phyloP scores from a whole-genome alignment of 805 yeast genomes.

The Debaryomyces maramus region DNA sequence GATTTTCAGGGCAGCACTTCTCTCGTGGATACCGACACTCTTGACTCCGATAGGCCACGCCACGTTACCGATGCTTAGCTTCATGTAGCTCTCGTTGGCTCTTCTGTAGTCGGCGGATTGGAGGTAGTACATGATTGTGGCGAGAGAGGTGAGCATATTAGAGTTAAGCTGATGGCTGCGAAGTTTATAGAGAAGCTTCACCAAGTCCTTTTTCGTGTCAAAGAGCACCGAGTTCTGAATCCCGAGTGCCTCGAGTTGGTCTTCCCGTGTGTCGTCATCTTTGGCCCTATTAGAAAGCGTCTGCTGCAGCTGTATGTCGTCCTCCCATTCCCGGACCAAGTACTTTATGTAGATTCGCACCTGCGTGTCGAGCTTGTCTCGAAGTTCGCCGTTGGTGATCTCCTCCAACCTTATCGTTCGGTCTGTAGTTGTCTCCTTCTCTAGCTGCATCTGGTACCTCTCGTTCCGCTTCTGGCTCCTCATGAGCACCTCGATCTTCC shows the following conservation, averaged over 20 bases:
- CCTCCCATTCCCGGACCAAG: slow-evolving; percentile 47
- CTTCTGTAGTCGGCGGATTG: slow-evolving; percentile 51
- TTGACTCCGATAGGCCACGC: slow-evolving; percentile 92
- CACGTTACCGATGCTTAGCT: slow-evolving; percentile 79
- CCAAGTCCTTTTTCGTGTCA: slow-evolving; percentile 48
- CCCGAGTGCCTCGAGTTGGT: slow-evolving; percentile 1
- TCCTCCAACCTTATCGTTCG: slow-evolving; percentile 25
- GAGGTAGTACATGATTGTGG: slow-evolving; percentile 59
- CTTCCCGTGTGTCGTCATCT: slow-evolving; percentile 1
- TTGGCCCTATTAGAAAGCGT: slow-evolving; percentile 5
- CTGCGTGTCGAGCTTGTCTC: slow-evolving; percentile 36
- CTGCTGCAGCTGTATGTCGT: slow-evolving; percentile 10
- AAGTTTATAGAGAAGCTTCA: slow-evolving; percentile 46
- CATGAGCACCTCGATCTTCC: slow-evolving; percentile 18
- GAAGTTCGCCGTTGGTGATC: slow-evolving; percentile 24
- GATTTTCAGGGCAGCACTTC: slow-evolving; percentile 62
- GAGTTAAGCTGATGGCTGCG: slow-evolving; percentile 38
- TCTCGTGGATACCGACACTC: slow-evolving; percentile 75
- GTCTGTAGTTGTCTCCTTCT: slow-evolving; percentile 22
- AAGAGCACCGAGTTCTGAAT: slow-evolving; percentile 14
- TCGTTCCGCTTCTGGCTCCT: slow-evolving; percentile 15
- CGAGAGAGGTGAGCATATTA: slow-evolving; percentile 52
- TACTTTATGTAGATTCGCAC: slow-evolving; percentile 48
- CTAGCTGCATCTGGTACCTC: slow-evolving; percentile 26
- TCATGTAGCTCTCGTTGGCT: slow-evolving; percentile 70